These are phyloP conservation scores for Aspergillus avenaceus DNA, from an alignment of 495 filamentous ascomycete species.

Conservation along the genomic window DNA sequence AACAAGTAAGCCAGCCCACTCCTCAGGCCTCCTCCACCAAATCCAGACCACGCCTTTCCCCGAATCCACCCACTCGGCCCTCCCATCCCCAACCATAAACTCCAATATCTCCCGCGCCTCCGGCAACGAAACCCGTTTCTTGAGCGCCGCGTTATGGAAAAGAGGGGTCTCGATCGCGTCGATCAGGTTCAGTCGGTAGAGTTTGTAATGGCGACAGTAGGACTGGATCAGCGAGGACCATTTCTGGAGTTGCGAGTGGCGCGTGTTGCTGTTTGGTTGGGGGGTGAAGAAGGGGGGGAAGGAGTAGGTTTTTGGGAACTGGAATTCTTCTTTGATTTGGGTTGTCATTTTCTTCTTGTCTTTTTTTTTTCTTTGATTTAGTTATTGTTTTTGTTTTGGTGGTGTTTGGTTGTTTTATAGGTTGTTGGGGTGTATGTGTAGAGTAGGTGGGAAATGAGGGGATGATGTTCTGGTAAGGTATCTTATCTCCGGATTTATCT, in stretches of 20 bases:
- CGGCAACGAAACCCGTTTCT: conserved; percentile 52
- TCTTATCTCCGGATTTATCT: not conserved
- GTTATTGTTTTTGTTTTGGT: not conserved
- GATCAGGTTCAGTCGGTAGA: conserved; percentile 66
- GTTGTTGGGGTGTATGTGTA: not conserved
- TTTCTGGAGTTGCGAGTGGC: conserved; percentile 69
- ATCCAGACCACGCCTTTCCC: conserved; percentile 52
- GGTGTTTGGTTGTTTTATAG: not conserved
- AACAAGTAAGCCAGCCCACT: conserved; percentile 63
- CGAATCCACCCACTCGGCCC: conserved; percentile 65
- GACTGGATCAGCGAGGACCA: conserved; percentile 82
- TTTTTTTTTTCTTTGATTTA: too few species aligned
- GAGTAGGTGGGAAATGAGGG: not conserved
- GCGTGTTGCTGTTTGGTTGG: conserved; percentile 74
- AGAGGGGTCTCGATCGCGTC: conserved; percentile 56
- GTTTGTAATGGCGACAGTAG: conserved; percentile 73
- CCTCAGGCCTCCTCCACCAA: conserved; percentile 67
- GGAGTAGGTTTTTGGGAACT: conserved; percentile 33
- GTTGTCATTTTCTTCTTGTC: not conserved
- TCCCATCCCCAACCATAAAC: conserved; percentile 61
- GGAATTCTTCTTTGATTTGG: conserved; percentile 1
- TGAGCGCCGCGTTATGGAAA: conserved; percentile 49
- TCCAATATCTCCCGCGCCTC: conserved; percentile 68
- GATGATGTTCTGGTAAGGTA: not conserved
- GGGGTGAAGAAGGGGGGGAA: conserved; percentile 57